Conservation (phyloP, 2,329 filamentous ascomycete genomes). For the Coniochaeta hoffmannii region DNA sequence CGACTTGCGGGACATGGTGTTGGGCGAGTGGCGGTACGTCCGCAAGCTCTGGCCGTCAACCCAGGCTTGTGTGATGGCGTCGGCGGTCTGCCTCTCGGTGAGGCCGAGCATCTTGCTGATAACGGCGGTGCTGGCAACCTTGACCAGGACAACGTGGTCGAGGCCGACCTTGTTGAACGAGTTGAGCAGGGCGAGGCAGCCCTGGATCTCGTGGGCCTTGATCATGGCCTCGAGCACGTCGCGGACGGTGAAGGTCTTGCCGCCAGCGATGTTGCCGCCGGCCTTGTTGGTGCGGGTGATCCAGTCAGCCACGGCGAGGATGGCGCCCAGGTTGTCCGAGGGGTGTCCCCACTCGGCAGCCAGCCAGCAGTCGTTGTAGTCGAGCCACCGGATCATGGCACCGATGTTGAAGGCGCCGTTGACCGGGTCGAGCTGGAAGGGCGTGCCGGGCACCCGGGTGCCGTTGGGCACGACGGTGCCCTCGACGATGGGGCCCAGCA, state of each 20-base stretch:
- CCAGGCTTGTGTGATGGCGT: conserved; percentile 95
- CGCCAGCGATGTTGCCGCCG: conserved; percentile 72
- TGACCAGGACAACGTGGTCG: conserved; percentile 96
- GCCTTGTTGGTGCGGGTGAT: conserved; percentile 81
- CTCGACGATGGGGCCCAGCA: conserved; percentile 84
- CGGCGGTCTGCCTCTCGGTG: conserved; percentile 81
- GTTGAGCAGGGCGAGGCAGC: conserved; percentile 92
- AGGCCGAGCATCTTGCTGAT: conserved; percentile 93
- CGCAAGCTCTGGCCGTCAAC: conserved; percentile 93
- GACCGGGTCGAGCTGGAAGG: conserved; percentile 90
- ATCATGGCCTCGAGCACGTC: conserved; percentile 97
- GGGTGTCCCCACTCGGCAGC: conserved; percentile 98
- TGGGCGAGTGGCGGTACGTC: conserved; percentile 94
- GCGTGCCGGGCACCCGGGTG: conserved; percentile 82
- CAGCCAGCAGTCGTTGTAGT: conserved; percentile 99
- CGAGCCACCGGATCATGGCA: conserved; percentile 97
- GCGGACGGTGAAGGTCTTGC: conserved; percentile 79
- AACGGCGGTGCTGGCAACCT: conserved; percentile 91
- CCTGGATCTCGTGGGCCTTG: conserved; percentile 98
- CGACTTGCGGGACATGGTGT: conserved; percentile 99
- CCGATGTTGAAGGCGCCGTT: conserved; percentile 98
- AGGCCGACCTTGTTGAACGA: conserved; percentile 98
- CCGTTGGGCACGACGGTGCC: conserved; percentile 90
- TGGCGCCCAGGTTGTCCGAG: conserved; percentile 95
- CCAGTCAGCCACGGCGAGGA: conserved; percentile 96